Percentiles rank a stretch among this genome's conserved stretches.
Conservation (phyloP, 208 protist genomes). For the Crithidia acanthocephali region DNA sequence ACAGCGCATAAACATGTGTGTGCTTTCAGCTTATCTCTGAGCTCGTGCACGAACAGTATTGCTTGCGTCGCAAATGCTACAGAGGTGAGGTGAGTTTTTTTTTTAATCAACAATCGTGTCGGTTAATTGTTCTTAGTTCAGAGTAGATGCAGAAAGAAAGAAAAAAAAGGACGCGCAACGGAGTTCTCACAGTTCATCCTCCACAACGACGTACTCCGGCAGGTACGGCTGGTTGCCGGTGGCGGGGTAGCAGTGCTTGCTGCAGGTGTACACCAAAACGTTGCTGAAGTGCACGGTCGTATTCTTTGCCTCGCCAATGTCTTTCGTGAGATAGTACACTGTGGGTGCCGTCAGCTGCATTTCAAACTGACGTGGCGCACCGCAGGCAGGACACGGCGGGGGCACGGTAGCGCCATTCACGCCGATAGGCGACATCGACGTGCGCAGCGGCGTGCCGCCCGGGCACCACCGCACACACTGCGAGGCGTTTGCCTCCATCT, state of each 20-base stretch:
- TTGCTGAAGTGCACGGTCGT: constrained; percentile 81
- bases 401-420: constrained; percentile 13
- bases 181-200: constrained; percentile 73
- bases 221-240: constrained; percentile 47
- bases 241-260: constrained; percentile 58
- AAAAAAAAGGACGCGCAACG: constrained; percentile 19
- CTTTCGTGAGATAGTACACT: constrained; percentile 84
- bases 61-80: too few species aligned
- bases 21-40: too few species aligned
- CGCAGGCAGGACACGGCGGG: constrained; percentile 67
- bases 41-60: too few species aligned
- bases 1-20: too few species aligned
- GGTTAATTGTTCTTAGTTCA: too few species aligned
- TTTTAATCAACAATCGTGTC: too few species aligned
- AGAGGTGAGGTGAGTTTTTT: too few species aligned
- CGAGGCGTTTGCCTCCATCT: constrained; percentile 65
- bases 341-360: constrained; percentile 80
- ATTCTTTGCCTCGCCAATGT: constrained; percentile 59
- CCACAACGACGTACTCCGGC: constrained; percentile 69
- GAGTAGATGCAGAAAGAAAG: too few species aligned
- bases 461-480: constrained; percentile 90
- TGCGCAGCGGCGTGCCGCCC: constrained; percentile 64
- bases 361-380: constrained; percentile 69
- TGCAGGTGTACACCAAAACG: constrained; percentile 83
- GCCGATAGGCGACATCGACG: constrained; percentile 35